Base-by-base conservation (phyloP, 2,329 filamentous ascomycete genomes). In the Penicillium sclerotigenum region DNA sequence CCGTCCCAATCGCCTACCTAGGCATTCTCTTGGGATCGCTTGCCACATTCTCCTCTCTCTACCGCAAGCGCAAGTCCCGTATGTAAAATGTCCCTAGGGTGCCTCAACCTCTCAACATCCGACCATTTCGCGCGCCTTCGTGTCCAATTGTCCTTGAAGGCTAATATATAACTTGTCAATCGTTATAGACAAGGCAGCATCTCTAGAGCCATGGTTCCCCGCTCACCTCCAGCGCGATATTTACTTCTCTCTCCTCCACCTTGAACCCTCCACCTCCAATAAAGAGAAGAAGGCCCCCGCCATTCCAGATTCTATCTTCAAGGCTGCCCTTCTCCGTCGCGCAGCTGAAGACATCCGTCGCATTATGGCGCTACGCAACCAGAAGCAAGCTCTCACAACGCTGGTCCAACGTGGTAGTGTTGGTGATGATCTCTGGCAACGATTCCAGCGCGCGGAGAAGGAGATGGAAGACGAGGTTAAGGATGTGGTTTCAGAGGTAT, bases 391-490 rank as follows among this genome's bases (percentile, higher is more conserved):
- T 8, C 85, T 96, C 69, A 87, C 88, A 70, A 83, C 87, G 24
- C 79, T 99, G 63, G 76, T 97, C 66, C 91, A 96, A 76, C 83
- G 91, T 61, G 94, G 94, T 47, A 96, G 91, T 69, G 91, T 99
- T 1, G 93, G 94, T 14, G 94, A 99, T 72, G 94, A 99, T 74
- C 77, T 99, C 65, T 96, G 91, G 89, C 90, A 97, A 79, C 83
- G 93, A 37, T 96, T 97, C 75, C 77, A 87, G 75, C 84, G 91
- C 48, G 94, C 93, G 0, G 94, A 99, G 83, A 92, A 95, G 79
- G 94, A 99, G 77, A 95, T 97, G 81, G 92, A 99, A 77, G 90
- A 91, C 64, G 94, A 99, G 77, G 81, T 99, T 59, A 85, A 90
- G 67, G 94, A 99, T 75, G 93, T 97, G 24, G 91, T 97, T 33